Conservation (phyloP, 2,329 filamentous ascomycete species). For the Hirsutella thompsonii region DNA sequence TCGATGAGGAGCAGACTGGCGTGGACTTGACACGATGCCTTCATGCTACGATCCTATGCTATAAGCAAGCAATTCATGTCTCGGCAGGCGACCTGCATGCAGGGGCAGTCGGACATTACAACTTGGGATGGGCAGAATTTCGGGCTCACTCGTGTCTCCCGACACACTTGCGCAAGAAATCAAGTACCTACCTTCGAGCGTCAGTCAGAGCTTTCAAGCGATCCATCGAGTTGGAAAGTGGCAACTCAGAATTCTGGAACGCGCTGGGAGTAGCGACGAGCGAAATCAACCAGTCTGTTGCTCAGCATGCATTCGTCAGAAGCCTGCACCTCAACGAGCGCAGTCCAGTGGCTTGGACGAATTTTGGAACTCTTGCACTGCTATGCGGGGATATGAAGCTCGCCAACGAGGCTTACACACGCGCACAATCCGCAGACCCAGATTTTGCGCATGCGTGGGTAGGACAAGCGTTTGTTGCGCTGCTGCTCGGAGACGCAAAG, state of each 20-base stretch:
- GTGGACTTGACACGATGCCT: slow-evolving; percentile 46
- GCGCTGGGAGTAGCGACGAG: slow-evolving; percentile 85
- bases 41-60: slow-evolving; percentile 65
- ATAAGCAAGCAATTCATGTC: slow-evolving; percentile 72
- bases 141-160: slow-evolving; percentile 60
- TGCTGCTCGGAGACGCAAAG: slow-evolving; percentile 57
- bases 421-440: slow-evolving; percentile 86
- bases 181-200: slow-evolving; percentile 60
- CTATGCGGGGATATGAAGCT: slow-evolving; percentile 71
- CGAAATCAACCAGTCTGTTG: slow-evolving; percentile 69
- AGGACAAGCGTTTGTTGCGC: slow-evolving; percentile 77
- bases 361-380: slow-evolving; percentile 76
- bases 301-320: slow-evolving; percentile 86
- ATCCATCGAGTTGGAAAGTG: slow-evolving; percentile 87
- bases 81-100: slow-evolving; percentile 67
- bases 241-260: slow-evolving; percentile 96
- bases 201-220: slow-evolving; percentile 87
- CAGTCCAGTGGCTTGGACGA: slow-evolving; percentile 77
- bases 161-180: slow-evolving; percentile 37
- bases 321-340: slow-evolving; percentile 88
- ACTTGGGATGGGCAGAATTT: slow-evolving; percentile 88
- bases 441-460: slow-evolving; percentile 91
- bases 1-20: slow-evolving; percentile 32
- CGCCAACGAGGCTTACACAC: slow-evolving; percentile 82
- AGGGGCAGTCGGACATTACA: slow-evolving; percentile 93